phyloP scores from a whole-genome alignment of 495 filamentous ascomycete species.

The Xylaria grammica region DNA sequence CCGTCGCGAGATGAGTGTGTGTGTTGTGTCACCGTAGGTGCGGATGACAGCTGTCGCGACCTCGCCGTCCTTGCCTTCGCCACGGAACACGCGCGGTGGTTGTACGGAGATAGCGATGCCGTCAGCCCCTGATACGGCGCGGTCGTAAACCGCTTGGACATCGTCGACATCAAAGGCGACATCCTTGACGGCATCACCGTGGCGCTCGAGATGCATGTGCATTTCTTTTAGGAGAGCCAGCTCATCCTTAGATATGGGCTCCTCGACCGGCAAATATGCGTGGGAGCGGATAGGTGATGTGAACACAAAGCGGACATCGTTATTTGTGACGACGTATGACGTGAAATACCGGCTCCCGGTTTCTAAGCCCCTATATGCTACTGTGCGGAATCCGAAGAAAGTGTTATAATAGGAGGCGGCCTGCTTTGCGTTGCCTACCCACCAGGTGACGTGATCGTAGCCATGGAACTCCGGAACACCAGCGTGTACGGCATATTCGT shows the following conservation, averaged over 20 bases:
- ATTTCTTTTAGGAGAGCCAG: slow-evolving; percentile 67
- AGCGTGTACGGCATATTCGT: slow-evolving; percentile 49
- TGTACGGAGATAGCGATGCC: slow-evolving; percentile 68
- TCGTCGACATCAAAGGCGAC: slow-evolving; percentile 90
- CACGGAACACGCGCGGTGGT: slow-evolving; percentile 49
- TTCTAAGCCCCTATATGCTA: slow-evolving; percentile 87
- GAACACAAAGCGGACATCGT: slow-evolving; percentile 79
- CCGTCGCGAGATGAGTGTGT: slow-evolving; percentile 76
- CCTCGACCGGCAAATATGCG: slow-evolving; percentile 54
- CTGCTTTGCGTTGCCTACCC: slow-evolving; percentile 95
- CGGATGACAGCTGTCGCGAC: slow-evolving; percentile 75
- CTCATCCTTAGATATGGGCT: slow-evolving; percentile 59
- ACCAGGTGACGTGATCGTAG: slow-evolving; percentile 92
- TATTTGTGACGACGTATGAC: slow-evolving; percentile 82
- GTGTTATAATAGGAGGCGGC: slow-evolving; percentile 84
- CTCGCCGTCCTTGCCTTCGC: slow-evolving; percentile 57
- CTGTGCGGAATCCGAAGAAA: slow-evolving; percentile 77
- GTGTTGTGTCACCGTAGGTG: slow-evolving; percentile 91
- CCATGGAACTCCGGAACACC: slow-evolving; percentile 68
- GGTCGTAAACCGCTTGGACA: slow-evolving; percentile 72
- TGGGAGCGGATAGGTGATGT: slow-evolving; percentile 76
- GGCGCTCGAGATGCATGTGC: slow-evolving; percentile 73
- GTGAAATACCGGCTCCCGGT: slow-evolving; percentile 77
- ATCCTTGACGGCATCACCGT: slow-evolving; percentile 91
- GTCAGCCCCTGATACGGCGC: slow-evolving; percentile 62